Evolutionary conservation across 495 filamentous ascomycete species (phyloP), one percentile per base, ranked within the genome.

Genomic region (Daldinia loculata): DNA sequence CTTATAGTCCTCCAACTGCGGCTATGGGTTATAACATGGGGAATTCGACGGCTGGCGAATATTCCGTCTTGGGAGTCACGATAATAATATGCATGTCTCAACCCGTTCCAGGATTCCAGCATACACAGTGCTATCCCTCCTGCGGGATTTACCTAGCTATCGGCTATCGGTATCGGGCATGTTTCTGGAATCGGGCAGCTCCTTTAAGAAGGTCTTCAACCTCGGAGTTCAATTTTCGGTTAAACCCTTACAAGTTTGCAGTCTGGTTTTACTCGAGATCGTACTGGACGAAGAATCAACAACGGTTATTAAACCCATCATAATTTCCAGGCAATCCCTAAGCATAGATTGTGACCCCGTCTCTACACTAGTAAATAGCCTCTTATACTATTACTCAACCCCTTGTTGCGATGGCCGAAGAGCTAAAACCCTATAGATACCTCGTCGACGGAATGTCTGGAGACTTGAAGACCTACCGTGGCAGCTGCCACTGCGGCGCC

Each of bases 401-500:
- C 38, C n/a, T 27, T 27, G 63, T 71, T 61, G 61, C 6, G 48
- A 66, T 66, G 60, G 30, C 66, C 15, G 56, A 60, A 39, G 45
- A 71, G 67, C 63, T 79, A 57, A 84, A 83, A 48, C 43, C 43
- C 17, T 48, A 24, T 22, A 48, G 43, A 48, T 48, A 48, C 43
- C 43, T 53, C 51, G n/a, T 53, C 51, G 51, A 29, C 51, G 29
- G 26, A 29, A 53, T 53, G 51, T 53, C 51, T 22, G 51, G 48
- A 30, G 41, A 71, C 66, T 59, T 79, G 61, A 84, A 84, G 68
- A 83, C 80, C 62, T 88, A 87, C 76, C 79, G 84, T 8, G 87
- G 84, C 72, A 87, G 82, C 75, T 89, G 86, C 80, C 85, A 88
- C 76, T 89, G 87, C 76, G 77, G 75, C 2, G 76, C 78, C 41